Evolutionary conservation across 2,329 filamentous ascomycete species (phyloP).

Genomic region (Penicillium psychrosexuale): DNA sequence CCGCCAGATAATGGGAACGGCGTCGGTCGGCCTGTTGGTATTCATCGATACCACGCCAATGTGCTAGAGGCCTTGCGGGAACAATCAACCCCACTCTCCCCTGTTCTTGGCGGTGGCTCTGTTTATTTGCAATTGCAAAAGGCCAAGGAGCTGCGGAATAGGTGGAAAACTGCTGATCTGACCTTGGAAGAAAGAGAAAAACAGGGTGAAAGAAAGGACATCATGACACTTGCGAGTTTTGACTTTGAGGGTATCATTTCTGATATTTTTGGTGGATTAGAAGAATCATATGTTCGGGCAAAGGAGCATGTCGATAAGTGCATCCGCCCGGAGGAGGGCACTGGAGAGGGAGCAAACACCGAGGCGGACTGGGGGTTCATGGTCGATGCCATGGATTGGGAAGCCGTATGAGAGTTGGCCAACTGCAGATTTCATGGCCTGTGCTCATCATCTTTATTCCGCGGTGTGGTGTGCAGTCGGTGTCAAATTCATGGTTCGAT

Average conservation of each 20-base stretch:
- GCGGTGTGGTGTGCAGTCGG: neutral
- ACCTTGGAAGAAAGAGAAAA: constrained; percentile 26
- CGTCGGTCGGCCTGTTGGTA: constrained; percentile 28
- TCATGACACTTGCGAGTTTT: constrained; percentile 55
- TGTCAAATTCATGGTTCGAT: neutral
- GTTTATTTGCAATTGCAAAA: constrained; percentile 58
- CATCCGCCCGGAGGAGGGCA: constrained; percentile 17
- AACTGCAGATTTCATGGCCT: neutral
- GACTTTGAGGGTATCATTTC: constrained; percentile 60
- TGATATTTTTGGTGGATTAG: constrained; percentile 58
- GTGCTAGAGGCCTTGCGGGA: constrained; percentile 62
- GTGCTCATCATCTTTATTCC: neutral
- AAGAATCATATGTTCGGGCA: constrained; percentile 56
- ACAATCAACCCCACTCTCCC: constrained; percentile 55
- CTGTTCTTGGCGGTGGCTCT: constrained; percentile 53
- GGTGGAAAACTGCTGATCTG: constrained; percentile 67
- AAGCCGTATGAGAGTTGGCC: constrained; percentile 32
- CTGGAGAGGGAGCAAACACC: constrained; percentile 19
- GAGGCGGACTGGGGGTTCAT: constrained; percentile 57
- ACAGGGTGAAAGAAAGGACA: constrained; percentile 21
- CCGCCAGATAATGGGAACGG: constrained; percentile 14
- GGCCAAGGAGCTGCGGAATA: constrained; percentile 68
- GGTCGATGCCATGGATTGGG: constrained; percentile 61
- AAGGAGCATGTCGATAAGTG: constrained; percentile 42
- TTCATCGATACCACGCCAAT: constrained; percentile 66